phyloP scores from a whole-genome alignment of 371 early-diverging fungal genomes.

The Apophysomyces sp. region DNA sequence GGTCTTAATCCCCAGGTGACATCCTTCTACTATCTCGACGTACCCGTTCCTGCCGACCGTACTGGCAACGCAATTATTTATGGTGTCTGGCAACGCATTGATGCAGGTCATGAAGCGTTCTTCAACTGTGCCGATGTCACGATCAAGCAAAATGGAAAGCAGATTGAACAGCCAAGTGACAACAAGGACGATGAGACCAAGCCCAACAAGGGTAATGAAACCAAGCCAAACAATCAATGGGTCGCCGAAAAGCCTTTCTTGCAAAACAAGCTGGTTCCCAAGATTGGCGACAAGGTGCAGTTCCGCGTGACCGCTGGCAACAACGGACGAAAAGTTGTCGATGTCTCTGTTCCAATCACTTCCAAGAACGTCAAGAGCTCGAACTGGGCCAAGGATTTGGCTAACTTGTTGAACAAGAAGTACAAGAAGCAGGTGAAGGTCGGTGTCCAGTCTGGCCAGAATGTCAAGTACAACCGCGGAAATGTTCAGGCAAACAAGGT shows the following conservation, averaged over 20 bases:
- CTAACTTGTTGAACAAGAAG: not conserved
- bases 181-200: slow-evolving; percentile 41
- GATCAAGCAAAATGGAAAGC: slow-evolving; percentile 26
- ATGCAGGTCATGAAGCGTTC: slow-evolving; percentile 2
- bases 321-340: not conserved
- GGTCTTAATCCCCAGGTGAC: not conserved
- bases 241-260: slow-evolving; percentile 2
- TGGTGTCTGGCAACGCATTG: not conserved
- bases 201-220: slow-evolving; percentile 36
- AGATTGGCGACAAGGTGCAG: slow-evolving; percentile 64
- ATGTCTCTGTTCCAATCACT: not conserved
- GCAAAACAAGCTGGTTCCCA: slow-evolving; percentile 44
- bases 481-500: not conserved
- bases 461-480: not conserved
- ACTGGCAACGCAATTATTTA: not conserved
- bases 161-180: slow-evolving; percentile 38
- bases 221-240: slow-evolving; percentile 71
- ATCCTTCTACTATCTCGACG: slow-evolving; percentile 1
- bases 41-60: not conserved
- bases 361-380: not conserved
- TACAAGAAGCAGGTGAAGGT: not conserved
- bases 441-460: not conserved
- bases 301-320: not conserved
- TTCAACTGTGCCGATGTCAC: slow-evolving; percentile 7
- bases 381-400: not conserved